These are phyloP conservation scores for Tolypocladium album DNA, from an alignment of 2,329 filamentous ascomycete genomes.

Conservation along the genomic window DNA sequence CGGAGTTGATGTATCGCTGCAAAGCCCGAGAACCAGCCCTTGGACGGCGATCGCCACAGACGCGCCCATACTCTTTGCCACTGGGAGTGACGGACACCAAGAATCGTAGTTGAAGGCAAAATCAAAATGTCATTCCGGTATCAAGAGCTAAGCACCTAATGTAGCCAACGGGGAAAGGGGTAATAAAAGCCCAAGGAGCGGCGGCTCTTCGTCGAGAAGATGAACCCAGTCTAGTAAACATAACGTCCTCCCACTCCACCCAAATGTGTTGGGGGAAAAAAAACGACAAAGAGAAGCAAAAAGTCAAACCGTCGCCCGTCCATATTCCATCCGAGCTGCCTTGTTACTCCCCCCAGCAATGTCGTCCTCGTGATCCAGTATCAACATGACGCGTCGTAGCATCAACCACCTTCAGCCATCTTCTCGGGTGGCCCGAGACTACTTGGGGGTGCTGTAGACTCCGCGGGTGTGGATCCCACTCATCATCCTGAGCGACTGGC, in stretches of 20 bases:
- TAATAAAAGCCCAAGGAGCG: slow-evolving; percentile 9
- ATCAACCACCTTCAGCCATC: not conserved
- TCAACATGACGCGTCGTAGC: not conserved
- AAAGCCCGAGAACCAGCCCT: not conserved
- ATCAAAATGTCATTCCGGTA: not conserved
- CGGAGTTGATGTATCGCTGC: not conserved
- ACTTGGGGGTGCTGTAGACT: not conserved
- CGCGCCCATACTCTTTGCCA: not conserved
- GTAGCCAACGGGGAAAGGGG: not conserved
- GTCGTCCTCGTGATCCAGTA: not conserved
- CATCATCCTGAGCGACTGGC: not conserved
- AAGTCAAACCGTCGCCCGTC: not conserved
- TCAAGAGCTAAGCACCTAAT: not conserved
- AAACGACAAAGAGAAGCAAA: not conserved
- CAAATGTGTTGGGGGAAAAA: slow-evolving; percentile 4
- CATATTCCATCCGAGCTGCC: not conserved
- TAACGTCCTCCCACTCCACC: slow-evolving; percentile 1
- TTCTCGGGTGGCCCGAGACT: not conserved
- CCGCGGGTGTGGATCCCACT: not conserved
- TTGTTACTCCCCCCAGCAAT: not conserved
- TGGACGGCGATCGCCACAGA: not conserved
- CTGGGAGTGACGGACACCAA: not conserved
- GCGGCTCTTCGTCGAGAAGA: slow-evolving; percentile 22
- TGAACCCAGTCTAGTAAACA: slow-evolving; percentile 17
- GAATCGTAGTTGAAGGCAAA: not conserved